A percentile compares a stretch with the other conserved stretches of the same genome.
phyloP scores from a whole-genome alignment of 306 rosid species.

The Carpinus viminea region DNA sequence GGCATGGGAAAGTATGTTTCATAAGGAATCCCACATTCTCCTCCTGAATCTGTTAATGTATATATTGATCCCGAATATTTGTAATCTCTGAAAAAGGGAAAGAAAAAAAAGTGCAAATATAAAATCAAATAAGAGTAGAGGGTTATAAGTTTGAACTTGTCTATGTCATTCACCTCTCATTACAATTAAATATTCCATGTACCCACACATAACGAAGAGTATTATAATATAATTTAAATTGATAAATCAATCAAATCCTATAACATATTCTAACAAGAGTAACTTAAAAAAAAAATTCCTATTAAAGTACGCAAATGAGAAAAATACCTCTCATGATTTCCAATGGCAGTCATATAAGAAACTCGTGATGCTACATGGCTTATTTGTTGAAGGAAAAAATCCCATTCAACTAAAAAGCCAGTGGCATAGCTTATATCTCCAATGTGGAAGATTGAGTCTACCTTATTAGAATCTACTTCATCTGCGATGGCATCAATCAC shows the following conservation, averaged over 20 bases:
- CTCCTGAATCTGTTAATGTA: constrained; percentile 65
- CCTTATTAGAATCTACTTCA: constrained; percentile 46
- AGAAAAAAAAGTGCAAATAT: not conserved
- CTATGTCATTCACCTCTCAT: too few species aligned
- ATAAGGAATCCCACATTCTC: constrained; percentile 92
- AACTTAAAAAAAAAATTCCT: not conserved
- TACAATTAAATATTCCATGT: too few species aligned
- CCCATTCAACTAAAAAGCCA: constrained; percentile 91
- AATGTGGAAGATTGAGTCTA: constrained; percentile 75
- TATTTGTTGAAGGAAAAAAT: constrained; percentile 68
- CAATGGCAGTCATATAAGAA: constrained; percentile 90
- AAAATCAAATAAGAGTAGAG: not conserved
- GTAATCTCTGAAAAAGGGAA: constrained; percentile 55
- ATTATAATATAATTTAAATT: too few species aligned
- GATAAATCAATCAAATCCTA: too few species aligned
- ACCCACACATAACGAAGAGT: too few species aligned
- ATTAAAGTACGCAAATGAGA: not conserved
- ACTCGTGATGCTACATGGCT: constrained; percentile 62
- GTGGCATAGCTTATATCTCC: constrained; percentile 97
- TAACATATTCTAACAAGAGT: too few species aligned
- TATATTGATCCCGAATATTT: constrained; percentile 55
- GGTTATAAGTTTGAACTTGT: too few species aligned
- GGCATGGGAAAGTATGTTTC: constrained; percentile 92
- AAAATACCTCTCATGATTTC: constrained; percentile 89
- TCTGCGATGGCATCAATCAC: constrained; percentile 55